A percentile compares a stretch with the other conserved stretches of the same genome.
Conservation (phyloP, 2,329 filamentous ascomycete genomes). For the Ophiostoma australiae region DNA sequence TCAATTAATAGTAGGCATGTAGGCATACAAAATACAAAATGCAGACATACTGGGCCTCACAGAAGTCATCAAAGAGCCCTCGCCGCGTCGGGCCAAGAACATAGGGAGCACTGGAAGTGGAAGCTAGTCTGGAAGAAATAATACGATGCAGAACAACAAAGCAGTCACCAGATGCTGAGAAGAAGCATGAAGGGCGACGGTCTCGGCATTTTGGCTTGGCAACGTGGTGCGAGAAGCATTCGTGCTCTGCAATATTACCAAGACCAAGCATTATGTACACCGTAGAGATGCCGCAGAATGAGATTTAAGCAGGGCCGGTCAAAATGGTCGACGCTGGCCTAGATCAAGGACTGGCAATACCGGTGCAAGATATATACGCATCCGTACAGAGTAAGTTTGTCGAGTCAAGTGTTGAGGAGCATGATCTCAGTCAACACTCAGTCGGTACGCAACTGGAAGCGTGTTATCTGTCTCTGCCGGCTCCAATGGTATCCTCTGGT, state of each 20-base stretch:
- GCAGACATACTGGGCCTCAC: neutral
- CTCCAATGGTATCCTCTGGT: neutral
- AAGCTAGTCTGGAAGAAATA: neutral
- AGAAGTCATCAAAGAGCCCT: neutral
- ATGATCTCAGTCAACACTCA: neutral
- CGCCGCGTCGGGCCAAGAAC: neutral
- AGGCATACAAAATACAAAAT: neutral
- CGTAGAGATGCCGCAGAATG: neutral
- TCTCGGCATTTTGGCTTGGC: conserved; percentile 9
- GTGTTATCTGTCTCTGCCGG: neutral
- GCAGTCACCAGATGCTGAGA: neutral
- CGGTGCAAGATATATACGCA: neutral
- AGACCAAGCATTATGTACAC: neutral
- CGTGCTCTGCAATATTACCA: neutral
- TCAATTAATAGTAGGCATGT: too few species aligned
- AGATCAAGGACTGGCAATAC: neutral
- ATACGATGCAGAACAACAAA: neutral
- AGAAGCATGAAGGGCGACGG: neutral
- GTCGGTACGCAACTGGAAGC: neutral
- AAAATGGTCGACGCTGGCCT: neutral
- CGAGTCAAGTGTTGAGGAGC: neutral
- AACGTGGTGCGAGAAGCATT: neutral
- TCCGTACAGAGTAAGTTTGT: neutral
- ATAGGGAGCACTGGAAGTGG: conserved; percentile 4
- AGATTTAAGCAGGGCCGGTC: too few species aligned